phyloP scores from a whole-genome alignment of 2,329 filamentous ascomycete species.

The Fusarium fracticaudum region DNA sequence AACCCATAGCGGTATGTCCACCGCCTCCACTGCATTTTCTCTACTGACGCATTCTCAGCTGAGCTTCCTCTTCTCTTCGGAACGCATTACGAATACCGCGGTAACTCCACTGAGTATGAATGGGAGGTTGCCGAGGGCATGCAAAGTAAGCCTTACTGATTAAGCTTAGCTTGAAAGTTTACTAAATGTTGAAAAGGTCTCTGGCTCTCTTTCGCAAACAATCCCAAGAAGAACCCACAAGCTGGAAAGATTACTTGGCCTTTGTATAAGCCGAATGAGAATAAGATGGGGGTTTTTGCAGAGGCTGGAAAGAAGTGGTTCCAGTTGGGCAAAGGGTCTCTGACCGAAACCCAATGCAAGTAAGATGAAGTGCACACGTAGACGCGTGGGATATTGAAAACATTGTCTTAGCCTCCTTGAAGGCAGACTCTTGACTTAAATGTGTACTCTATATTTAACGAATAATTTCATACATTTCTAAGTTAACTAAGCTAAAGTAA shows the following conservation, averaged over 20 bases:
- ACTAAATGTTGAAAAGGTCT: no score
- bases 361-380: not conserved
- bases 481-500: not conserved
- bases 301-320: conserved; percentile 6
- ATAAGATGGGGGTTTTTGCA: not conserved
- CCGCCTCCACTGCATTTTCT: accelerated
- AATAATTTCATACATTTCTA: accelerated
- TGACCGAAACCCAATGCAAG: not conserved
- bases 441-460: accelerated
- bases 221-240: not conserved
- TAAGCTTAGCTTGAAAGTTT: no score
- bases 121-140: conserved; percentile 8
- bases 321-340: not conserved
- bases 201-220: conserved; percentile 2
- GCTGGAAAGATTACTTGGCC: not conserved
- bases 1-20: not conserved
- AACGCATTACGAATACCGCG: conserved; percentile 15
- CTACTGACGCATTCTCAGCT: not conserved
- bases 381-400: not conserved
- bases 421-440: not conserved
- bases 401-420: accelerated
- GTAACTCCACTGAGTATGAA: conserved; percentile 7
- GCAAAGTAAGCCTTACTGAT: no score
- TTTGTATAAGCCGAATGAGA: not conserved
- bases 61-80: conserved; percentile 7